These are phyloP conservation scores for Apiospora sp. DNA, from an alignment of 2,329 filamentous ascomycete species.

Conservation along the genomic window DNA sequence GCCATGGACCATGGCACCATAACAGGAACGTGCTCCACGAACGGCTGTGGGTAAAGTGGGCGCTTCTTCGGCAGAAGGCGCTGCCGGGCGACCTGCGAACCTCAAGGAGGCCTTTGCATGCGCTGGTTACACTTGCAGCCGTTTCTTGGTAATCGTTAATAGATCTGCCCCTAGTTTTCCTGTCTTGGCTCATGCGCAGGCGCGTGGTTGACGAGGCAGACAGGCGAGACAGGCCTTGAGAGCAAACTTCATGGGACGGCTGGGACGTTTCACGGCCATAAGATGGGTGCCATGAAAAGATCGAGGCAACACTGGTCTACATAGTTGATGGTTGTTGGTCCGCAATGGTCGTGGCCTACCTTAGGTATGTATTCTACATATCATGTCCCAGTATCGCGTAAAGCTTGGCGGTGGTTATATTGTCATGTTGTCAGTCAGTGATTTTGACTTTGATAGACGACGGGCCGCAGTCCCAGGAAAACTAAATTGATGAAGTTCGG, in stretches of 20 bases:
- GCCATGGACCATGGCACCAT: not conserved
- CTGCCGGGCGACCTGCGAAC: not conserved
- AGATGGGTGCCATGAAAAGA: not conserved
- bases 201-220: not conserved
- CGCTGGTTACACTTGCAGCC: not conserved
- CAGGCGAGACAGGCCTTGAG: not conserved
- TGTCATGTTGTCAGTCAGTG: not conserved
- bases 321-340: not conserved
- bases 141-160: not conserved
- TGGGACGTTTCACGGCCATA: not conserved
- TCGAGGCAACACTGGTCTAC: not conserved
- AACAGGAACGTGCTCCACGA: slow-evolving; percentile 5
- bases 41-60: slow-evolving; percentile 15
- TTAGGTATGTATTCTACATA: too few relatives aligned
- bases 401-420: not conserved
- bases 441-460: not conserved
- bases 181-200: not conserved
- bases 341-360: too few relatives aligned
- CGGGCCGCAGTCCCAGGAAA: not conserved
- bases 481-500: not conserved
- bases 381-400: not conserved
- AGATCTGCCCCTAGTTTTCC: slow-evolving; percentile 13
- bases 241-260: not conserved
- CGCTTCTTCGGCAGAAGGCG: slow-evolving; percentile 10
- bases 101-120: not conserved